Evolutionary conservation across 2,329 filamentous ascomycete genomes (phyloP).

Genomic region (Colletotrichum sp.): DNA sequence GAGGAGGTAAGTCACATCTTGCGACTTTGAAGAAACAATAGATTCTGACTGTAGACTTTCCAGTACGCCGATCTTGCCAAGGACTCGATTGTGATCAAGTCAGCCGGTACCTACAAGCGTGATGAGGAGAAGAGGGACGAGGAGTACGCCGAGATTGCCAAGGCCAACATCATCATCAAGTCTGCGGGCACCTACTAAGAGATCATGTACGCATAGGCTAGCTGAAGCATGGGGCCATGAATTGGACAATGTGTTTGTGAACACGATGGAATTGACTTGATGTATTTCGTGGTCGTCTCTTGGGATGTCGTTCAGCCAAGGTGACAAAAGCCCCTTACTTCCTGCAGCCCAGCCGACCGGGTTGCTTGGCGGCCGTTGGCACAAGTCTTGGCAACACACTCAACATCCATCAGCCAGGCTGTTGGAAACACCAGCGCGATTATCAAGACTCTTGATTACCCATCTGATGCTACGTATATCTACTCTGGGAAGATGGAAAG

Average conservation of each 20-base stretch:
- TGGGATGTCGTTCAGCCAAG: background rate
- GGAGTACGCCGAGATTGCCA: background rate
- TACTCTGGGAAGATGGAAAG: background rate
- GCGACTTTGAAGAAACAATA: too few species aligned
- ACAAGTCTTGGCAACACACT: background rate
- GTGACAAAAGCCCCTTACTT: background rate
- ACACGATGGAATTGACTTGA: background rate
- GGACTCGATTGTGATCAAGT: background rate
- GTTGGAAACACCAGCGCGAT: fast-evolving
- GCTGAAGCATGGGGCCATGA: background rate
- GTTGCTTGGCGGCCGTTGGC: background rate
- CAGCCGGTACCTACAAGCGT: background rate
- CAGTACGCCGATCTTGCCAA: background rate
- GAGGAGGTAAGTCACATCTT: background rate
- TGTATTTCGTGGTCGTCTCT: background rate
- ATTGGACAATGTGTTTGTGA: background rate
- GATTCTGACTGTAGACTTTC: background rate
- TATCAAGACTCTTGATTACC: background rate
- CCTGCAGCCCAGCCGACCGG: background rate
- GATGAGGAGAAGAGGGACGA: background rate
- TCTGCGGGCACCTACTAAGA: background rate
- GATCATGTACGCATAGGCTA: background rate
- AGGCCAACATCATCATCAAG: background rate
- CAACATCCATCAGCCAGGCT: background rate
- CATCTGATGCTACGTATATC: background rate